Evolutionary conservation across 129 eudicot genomes (phyloP).

Genomic region (carrot (Daucus carota)): DH1_v3.0 NC_030381.2:35202001-35202500

Average conservation of each 20-base stretch:
- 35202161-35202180: slow-evolving; percentile 96
- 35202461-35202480: neutral
- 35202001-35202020: too few species aligned
- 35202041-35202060: too few species aligned
- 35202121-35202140: neutral
- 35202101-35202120: too few species aligned
- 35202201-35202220: slow-evolving; percentile 99
- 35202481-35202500: neutral
- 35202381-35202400: neutral
- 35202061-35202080: too few species aligned
- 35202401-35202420: neutral
- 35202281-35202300: neutral
- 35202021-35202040: too few species aligned
- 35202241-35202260: slow-evolving; percentile 56
- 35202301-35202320: neutral
- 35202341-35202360: neutral
- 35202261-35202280: neutral
- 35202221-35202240: slow-evolving; percentile 87
- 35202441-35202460: neutral
- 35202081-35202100: too few species aligned
- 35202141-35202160: slow-evolving; percentile 96
- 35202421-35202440: neutral
- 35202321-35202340: neutral
- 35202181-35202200: slow-evolving; percentile 98
- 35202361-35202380: neutral